Conservation (phyloP, 371 early-diverging fungal species). For the Saksenaea vasiformis region DNA sequence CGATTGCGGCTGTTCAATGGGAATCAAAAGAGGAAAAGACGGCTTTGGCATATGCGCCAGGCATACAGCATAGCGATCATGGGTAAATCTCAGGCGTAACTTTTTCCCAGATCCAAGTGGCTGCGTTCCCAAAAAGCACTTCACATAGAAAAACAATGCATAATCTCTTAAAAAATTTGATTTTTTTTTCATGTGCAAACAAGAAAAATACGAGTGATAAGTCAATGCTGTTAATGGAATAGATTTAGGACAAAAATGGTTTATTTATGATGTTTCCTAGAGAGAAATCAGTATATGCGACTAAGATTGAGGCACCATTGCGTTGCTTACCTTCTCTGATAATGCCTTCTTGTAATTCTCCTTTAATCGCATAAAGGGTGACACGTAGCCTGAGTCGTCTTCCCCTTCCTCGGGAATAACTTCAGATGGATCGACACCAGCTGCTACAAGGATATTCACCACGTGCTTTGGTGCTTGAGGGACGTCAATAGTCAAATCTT, state of each 20-base stretch:
- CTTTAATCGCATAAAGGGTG: conserved; percentile 7
- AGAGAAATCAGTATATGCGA: background rate
- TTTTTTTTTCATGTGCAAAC: background rate
- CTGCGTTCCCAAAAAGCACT: too few species aligned
- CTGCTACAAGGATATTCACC: conserved; percentile 61
- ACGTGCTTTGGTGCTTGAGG: conserved; percentile 75
- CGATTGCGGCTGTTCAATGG: background rate
- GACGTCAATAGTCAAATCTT: conserved; percentile 81
- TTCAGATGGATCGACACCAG: conserved; percentile 54
- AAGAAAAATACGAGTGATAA: too few species aligned
- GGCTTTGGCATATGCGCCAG: too few species aligned
- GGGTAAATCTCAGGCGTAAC: background rate
- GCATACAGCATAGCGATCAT: background rate
- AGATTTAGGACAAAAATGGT: background rate
- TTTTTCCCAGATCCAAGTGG: too few species aligned
- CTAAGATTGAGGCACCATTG: background rate
- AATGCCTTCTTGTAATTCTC: conserved; percentile 12
- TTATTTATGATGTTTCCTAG: background rate
- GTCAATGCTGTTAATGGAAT: background rate
- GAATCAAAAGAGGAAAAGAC: too few species aligned
- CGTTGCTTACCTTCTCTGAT: background rate
- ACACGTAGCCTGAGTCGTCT: conserved; percentile 9
- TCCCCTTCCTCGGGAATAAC: conserved; percentile 42
- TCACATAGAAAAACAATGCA: too few species aligned
- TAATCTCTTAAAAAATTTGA: too few species aligned